phyloP scores from a whole-genome alignment of 352 stramenopile species.

The Globisporangium mamillatum region DNA sequence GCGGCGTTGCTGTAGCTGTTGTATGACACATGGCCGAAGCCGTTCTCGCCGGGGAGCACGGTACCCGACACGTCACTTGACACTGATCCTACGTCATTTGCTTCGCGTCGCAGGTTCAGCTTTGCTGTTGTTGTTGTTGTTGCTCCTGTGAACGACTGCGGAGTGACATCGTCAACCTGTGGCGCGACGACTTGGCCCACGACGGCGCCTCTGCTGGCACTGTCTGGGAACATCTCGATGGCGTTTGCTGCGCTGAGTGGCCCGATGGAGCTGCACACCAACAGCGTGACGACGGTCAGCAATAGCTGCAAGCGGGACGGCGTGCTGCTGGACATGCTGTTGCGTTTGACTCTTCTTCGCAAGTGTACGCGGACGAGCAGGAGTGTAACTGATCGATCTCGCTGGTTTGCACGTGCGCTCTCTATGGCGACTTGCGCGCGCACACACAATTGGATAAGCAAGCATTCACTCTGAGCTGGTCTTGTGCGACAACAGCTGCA shows the following conservation, averaged over 20 bases:
- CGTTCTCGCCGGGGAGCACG: slow-evolving; percentile 27
- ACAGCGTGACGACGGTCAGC: not conserved
- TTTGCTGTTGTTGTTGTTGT: not conserved
- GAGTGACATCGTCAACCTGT: not conserved
- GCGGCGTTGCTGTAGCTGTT: not conserved
- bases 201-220: not conserved
- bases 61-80: not conserved
- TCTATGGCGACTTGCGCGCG: not conserved
- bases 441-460: not conserved
- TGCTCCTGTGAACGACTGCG: not conserved
- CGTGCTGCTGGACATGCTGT: not conserved
- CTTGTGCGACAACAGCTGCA: not conserved
- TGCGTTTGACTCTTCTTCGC: not conserved
- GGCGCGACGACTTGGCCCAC: slow-evolving; percentile 11
- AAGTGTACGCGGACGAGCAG: not conserved
- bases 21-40: slow-evolving; percentile 35
- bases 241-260: not conserved
- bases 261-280: not conserved
- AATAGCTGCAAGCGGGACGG: not conserved
- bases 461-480: not conserved
- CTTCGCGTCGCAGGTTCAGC: not conserved
- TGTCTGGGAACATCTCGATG: slow-evolving; percentile 12
- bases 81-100: not conserved
- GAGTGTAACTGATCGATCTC: slow-evolving; percentile 1
- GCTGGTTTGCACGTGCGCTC: not conserved